Percentiles rank a stretch among this genome's conserved stretches.
Conservation (phyloP, 1,139 yeast species). For the Hansenula lynferdii region DNA sequence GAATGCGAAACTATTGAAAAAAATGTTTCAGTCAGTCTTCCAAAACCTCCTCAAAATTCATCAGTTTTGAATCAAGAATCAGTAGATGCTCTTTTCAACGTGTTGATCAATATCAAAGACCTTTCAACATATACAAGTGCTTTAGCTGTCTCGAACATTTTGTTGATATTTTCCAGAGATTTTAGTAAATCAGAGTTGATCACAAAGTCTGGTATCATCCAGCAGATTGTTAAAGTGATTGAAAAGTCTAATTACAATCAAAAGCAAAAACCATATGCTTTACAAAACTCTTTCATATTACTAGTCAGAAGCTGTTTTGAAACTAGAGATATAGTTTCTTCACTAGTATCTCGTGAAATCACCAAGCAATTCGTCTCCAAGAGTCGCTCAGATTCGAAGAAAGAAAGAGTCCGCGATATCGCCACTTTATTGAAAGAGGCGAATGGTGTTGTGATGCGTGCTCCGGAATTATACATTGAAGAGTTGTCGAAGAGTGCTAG, state of each 20-base stretch:
- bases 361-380: conserved; percentile 32
- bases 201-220: conserved; percentile 37
- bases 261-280: conserved; percentile 10
- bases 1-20: conserved; percentile 22
- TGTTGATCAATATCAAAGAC: conserved; percentile 34
- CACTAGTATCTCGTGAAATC: conserved; percentile 46
- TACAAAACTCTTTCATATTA: conserved; percentile 35
- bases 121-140: conserved; percentile 44
- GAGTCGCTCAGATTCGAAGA: conserved; percentile 17
- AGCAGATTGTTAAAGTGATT: conserved; percentile 28
- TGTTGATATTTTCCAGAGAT: conserved; percentile 49
- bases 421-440: conserved; percentile 49
- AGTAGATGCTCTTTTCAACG: conserved; percentile 37
- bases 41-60: conserved; percentile 16
- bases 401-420: conserved; percentile 40
- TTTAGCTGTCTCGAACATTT: conserved; percentile 43
- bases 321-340: conserved; percentile 43
- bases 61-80: conserved; percentile 28
- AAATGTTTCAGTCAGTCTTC: conserved; percentile 16
- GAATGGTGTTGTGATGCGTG: conserved; percentile 52
- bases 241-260: conserved; percentile 24
- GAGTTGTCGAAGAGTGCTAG: conserved; percentile 45
- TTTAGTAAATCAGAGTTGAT: conserved; percentile 36
- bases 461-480: conserved; percentile 51
- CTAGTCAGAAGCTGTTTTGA: conserved; percentile 72